Conservation (phyloP, 352 stramenopile genomes). For the Globisporangium emineosum region DNA sequence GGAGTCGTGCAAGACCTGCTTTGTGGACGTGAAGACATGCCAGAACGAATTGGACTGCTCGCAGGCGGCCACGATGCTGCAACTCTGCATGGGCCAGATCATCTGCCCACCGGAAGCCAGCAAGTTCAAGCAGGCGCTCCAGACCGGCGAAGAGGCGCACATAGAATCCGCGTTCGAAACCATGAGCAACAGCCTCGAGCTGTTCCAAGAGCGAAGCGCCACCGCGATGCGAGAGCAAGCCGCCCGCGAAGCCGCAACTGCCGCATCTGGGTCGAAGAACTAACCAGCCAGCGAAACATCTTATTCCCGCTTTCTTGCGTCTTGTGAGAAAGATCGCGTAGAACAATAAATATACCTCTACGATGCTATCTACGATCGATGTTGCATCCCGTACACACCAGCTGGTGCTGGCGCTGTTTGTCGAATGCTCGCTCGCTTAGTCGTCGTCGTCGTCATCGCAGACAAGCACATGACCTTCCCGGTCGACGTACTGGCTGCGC, state of each 20-base stretch:
- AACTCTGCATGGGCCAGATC: slow-evolving; percentile 88
- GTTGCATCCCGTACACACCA: neutral
- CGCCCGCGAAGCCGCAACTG: slow-evolving; percentile 52
- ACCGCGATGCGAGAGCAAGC: slow-evolving; percentile 74
- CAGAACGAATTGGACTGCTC: slow-evolving; percentile 75
- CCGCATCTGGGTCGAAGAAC: slow-evolving; percentile 22
- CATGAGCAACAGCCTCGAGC: slow-evolving; percentile 74
- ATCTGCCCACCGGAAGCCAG: slow-evolving; percentile 70
- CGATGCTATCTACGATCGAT: slow-evolving; percentile 16
- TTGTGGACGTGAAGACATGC: slow-evolving; percentile 77
- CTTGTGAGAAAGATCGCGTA: slow-evolving; percentile 5
- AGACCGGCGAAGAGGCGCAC: slow-evolving; percentile 53
- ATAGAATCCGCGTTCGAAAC: slow-evolving; percentile 74
- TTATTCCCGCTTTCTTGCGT: neutral
- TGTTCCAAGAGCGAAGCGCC: slow-evolving; percentile 78
- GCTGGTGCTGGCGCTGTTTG: neutral
- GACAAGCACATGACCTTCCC: slow-evolving; percentile 45
- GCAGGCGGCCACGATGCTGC: slow-evolving; percentile 82
- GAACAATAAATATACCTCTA: slow-evolving; percentile 26
- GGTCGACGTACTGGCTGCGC: slow-evolving; percentile 60
- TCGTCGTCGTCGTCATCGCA: slow-evolving; percentile 30
- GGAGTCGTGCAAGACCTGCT: slow-evolving; percentile 76
- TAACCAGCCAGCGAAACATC: slow-evolving; percentile 14
- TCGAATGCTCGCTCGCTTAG: neutral
- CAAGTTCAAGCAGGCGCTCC: slow-evolving; percentile 67